Conservation (phyloP, 306 rosid species). For the Pueraria montana region DNA sequence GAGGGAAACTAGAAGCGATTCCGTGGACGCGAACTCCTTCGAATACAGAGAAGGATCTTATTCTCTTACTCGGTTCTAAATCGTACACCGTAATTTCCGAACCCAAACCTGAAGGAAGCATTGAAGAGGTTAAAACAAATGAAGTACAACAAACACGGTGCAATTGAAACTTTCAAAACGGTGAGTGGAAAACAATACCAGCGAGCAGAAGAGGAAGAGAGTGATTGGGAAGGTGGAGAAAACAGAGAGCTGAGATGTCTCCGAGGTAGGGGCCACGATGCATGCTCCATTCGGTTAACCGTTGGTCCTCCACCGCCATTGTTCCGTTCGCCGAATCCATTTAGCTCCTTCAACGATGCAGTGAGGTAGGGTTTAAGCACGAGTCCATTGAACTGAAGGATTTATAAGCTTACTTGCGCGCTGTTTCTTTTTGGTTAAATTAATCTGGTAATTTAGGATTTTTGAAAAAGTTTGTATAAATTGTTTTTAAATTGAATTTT, state of each 20-base stretch:
- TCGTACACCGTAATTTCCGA: constrained; percentile 72
- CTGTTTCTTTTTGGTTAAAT: background rate
- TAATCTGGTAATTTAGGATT: too few species aligned
- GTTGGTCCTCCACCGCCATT: constrained; percentile 49
- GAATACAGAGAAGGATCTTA: constrained; percentile 68
- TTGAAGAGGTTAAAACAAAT: background rate
- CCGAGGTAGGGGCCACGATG: constrained; percentile 81
- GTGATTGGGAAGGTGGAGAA: constrained; percentile 69
- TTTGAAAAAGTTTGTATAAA: background rate
- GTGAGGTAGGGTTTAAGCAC: constrained; percentile 49
- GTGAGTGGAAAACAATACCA: constrained; percentile 47
- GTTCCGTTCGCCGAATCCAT: constrained; percentile 31
- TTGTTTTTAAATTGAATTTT: background rate
- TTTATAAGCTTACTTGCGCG: background rate
- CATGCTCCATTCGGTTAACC: constrained; percentile 59
- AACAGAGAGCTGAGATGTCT: constrained; percentile 90
- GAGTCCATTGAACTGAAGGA: background rate
- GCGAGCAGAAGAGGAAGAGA: constrained; percentile 81
- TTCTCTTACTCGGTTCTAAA: constrained; percentile 61
- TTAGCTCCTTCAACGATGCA: background rate
- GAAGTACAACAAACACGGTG: background rate
- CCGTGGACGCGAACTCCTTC: constrained; percentile 97
- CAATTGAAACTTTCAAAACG: background rate
- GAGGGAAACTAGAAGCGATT: constrained; percentile 48
- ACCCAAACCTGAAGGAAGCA: constrained; percentile 73